Conservation (phyloP, 2,329 filamentous ascomycete species). For the Huntiella bhutanensis region DNA sequence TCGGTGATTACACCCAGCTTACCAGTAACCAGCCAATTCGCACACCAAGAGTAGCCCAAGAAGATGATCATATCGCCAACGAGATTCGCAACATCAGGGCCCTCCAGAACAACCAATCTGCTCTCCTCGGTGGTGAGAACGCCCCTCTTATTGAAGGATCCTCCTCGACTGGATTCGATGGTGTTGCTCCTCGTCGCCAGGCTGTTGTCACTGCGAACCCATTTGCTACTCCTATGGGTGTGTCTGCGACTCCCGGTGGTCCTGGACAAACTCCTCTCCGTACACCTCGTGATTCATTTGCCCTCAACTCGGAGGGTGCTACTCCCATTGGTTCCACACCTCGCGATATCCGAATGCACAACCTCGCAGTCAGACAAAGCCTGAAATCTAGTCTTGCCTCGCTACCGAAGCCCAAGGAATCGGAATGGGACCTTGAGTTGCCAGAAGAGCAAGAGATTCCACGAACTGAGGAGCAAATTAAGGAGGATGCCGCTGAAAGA, state of each 20-base stretch:
- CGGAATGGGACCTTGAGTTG: constrained; percentile 82
- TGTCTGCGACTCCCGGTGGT: constrained; percentile 46
- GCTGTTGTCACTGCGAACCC: constrained; percentile 84
- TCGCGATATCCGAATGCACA: constrained; percentile 51
- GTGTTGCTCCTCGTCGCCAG: constrained; percentile 62
- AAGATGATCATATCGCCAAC: constrained; percentile 91
- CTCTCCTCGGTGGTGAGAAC: constrained; percentile 82
- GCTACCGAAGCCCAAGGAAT: constrained; percentile 80
- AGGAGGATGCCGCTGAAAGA: constrained; percentile 47
- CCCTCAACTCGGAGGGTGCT: constrained; percentile 48
- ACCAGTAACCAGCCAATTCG: constrained; percentile 73
- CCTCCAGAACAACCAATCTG: constrained; percentile 83
- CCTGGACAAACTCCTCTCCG: constrained; percentile 68
- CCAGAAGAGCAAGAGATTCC: constrained; percentile 60
- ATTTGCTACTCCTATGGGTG: constrained; percentile 63
- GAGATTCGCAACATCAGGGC: constrained; percentile 89
- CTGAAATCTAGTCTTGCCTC: constrained; percentile 58
- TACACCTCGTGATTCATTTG: constrained; percentile 74
- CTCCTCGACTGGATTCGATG: constrained; percentile 73
- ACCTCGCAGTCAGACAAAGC: constrained; percentile 48
- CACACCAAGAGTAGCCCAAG: constrained; percentile 74
- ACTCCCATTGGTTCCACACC: constrained; percentile 52
- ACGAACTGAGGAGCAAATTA: constrained; percentile 27
- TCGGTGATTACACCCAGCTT: constrained; percentile 71
- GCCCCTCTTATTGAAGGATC: constrained; percentile 67